A percentile compares a stretch with the other conserved stretches of the same genome.
Evolutionary conservation across 192 early-diverging fungal species (phyloP).

Genomic region (Endogone sp.): DNA sequence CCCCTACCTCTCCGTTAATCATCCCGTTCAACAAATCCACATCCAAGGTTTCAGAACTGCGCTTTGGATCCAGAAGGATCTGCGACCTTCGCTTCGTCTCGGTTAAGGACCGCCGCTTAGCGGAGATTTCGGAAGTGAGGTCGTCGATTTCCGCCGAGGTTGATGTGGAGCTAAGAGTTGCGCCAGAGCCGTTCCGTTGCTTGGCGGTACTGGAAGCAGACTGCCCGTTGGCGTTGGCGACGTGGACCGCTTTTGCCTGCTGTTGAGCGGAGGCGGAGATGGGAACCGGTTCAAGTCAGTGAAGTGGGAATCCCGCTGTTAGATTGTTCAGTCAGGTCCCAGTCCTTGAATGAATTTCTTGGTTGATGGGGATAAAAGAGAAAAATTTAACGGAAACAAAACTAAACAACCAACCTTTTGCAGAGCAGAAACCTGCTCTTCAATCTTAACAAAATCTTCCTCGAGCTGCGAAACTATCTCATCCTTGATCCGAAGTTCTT

Average conservation of each 20-base stretch:
- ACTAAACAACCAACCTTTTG: conserved; percentile 25
- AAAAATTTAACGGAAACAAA: not conserved
- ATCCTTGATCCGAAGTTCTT: conserved; percentile 32
- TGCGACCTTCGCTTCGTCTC: conserved; percentile 31
- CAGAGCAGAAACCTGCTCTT: conserved; percentile 22
- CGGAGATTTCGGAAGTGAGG: not conserved
- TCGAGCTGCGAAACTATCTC: conserved; percentile 32
- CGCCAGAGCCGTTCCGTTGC: not conserved
- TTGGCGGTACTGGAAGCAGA: not conserved
- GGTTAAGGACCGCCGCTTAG: not conserved
- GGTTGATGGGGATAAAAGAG: not conserved
- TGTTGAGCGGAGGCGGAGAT: not conserved
- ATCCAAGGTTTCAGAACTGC: conserved; percentile 28
- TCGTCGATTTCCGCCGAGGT: not conserved
- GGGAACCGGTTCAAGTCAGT: not conserved
- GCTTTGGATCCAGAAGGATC: conserved; percentile 31
- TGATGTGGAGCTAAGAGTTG: not conserved
- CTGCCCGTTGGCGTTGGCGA: not conserved
- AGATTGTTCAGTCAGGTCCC: conserved; percentile 15
- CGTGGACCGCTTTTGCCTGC: not conserved
- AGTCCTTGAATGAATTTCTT: conserved; percentile 6
- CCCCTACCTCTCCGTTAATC: conserved; percentile 29
- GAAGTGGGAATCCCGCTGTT: not conserved
- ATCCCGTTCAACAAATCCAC: conserved; percentile 27
- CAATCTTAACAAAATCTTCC: conserved; percentile 28